These are phyloP conservation scores for Adansonia madagascariensis DNA, from an alignment of 441 rosid genomes.

Conservation along the genomic window DNA sequence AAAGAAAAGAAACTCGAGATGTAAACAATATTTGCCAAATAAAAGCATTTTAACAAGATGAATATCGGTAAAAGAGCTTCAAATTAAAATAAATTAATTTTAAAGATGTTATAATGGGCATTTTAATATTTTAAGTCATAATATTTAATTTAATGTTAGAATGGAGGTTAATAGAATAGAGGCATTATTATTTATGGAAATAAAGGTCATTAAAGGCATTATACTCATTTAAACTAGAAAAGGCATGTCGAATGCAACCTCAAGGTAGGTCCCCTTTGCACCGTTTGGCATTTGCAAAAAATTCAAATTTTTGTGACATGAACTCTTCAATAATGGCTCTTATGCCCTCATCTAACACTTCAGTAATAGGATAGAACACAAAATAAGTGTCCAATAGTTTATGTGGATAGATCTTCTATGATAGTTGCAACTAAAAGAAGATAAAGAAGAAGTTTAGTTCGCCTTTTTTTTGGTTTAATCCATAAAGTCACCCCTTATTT, in stretches of 20 bases:
- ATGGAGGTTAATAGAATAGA: not conserved
- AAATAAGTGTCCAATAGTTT: no score
- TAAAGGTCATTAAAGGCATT: not conserved
- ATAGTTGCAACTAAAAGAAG: no score
- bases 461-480: no score
- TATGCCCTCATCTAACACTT: no score
- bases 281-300: not conserved
- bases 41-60: not conserved
- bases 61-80: not conserved
- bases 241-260: not conserved
- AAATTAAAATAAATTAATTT: not conserved
- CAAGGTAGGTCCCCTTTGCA: not conserved
- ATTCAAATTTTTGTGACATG: not conserved
- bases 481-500: no score
- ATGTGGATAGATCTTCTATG: no score
- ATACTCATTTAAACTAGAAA: not conserved
- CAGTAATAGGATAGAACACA: no score
- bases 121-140: not conserved
- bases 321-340: no score
- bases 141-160: not conserved
- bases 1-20: not conserved
- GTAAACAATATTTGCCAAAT: not conserved
- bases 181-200: not conserved
- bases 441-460: no score
- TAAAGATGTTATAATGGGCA: not conserved